phyloP scores from a whole-genome alignment of 345 rosid species.

The Turnera subulata region DNA sequence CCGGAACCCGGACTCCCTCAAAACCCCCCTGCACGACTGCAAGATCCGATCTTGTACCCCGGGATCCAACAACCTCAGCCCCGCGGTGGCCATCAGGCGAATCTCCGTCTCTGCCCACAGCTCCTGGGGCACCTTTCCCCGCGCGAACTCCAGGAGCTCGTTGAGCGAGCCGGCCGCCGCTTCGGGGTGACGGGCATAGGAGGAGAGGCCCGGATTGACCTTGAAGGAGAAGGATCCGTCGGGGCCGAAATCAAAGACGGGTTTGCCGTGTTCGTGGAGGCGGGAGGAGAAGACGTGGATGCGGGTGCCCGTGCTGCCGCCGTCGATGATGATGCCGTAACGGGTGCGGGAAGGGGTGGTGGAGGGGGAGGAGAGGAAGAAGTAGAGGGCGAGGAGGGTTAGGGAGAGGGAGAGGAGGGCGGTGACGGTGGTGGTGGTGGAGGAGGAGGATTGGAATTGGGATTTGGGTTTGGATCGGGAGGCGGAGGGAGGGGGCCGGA shows the following conservation, averaged over 20 bases:
- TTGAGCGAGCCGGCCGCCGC: slow-evolving; percentile 49
- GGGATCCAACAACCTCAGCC: slow-evolving; percentile 67
- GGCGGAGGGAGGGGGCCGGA: slow-evolving; percentile 50
- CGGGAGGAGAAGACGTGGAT: slow-evolving; percentile 54
- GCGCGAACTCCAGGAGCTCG: slow-evolving; percentile 65
- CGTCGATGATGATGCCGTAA: slow-evolving; percentile 62
- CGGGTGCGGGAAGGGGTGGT: background rate
- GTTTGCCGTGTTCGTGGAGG: slow-evolving; percentile 25
- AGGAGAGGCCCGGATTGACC: slow-evolving; percentile 78
- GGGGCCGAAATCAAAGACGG: slow-evolving; percentile 46
- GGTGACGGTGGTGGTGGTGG: slow-evolving; percentile 25
- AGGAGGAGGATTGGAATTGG: slow-evolving; percentile 17
- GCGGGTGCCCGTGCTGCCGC: slow-evolving; percentile 88
- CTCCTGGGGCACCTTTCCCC: slow-evolving; percentile 45
- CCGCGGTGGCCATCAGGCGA: slow-evolving; percentile 93
- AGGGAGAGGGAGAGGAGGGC: slow-evolving; percentile 17
- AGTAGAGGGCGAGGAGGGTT: slow-evolving; percentile 17
- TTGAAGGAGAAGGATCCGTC: slow-evolving; percentile 44
- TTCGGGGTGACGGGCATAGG: slow-evolving; percentile 53
- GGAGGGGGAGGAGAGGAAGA: slow-evolving; percentile 22
- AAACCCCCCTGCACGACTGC: slow-evolving; percentile 43
- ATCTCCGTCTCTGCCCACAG: slow-evolving; percentile 66
- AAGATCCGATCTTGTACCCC: slow-evolving; percentile 53
- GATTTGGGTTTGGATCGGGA: slow-evolving; percentile 9
- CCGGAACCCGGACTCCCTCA: slow-evolving; percentile 59